Evolutionary conservation across 2,329 filamentous ascomycete genomes (phyloP), one percentile per base, ranked within the genome.

Genomic region (Hypoxylon sp.): DNA sequence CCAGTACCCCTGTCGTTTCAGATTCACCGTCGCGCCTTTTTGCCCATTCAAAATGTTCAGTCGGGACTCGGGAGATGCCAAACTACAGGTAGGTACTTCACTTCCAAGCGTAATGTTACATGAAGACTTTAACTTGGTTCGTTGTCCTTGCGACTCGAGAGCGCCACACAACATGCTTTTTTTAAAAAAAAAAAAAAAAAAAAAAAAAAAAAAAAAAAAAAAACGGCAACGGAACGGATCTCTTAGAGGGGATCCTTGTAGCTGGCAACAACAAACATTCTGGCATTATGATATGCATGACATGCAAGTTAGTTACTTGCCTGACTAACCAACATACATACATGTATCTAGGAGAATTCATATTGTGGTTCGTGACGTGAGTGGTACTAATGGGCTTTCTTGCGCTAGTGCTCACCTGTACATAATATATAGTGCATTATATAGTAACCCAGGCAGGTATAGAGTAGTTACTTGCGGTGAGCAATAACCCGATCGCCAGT

Each of bases 1-100:
- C 64, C 30, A 31, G 50, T 3, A 64, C 44, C 61, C 68, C 42
- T 68, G 64, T 61, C 57, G 68, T 70, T 70, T 70, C 68, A 70
- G 59, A 54, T 59, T 51, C 13, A 37, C 51, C 17, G 31, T 66
- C 42, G 35, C 46, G 44, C 37, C 49, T 51, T 54, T 56, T 64
- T 56, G 37, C 37, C 50, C 49, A 44, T 61, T 64, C 33, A 46
- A 46, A 20, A 50, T 50, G 13, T 27, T 61, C 56, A 33, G 54
- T 64, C 46, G 58, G 61, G 61, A 66, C 54, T 66, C 58, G 64
- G 64, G 61, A 61, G 35, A 37, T 37, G 57, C 25, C 48, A 35
- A 22, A 48, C 30, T 17, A 57, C 17, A 13, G 20, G 25, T 27
- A 27, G 20, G 44, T 25, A 20, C 3, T 25, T 20, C 2, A 22